Conservation (phyloP, 352 stramenopile species). For the Globisporangium spiculum region DNA sequence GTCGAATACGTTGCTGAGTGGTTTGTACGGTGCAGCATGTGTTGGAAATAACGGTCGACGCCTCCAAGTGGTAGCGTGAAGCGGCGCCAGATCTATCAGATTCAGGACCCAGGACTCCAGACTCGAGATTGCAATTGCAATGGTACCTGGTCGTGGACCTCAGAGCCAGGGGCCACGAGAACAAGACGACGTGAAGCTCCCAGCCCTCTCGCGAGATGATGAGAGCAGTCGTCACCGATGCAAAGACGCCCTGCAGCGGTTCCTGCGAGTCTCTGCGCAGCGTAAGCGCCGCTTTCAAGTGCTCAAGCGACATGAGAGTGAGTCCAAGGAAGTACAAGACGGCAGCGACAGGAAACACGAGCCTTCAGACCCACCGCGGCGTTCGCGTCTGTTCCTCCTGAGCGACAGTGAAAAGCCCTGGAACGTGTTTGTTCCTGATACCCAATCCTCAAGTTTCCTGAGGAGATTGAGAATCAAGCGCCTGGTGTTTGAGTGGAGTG, state of each 20-base stretch:
- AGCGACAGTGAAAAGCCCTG: constrained; percentile 33
- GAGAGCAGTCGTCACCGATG: neutral
- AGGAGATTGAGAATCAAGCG: constrained; percentile 20
- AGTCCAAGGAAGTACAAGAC: neutral
- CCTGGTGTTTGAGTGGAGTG: constrained; percentile 33
- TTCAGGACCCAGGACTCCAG: neutral
- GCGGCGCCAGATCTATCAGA: too few relatives aligned
- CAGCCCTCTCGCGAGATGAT: constrained; percentile 1
- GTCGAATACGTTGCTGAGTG: neutral
- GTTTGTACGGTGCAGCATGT: neutral
- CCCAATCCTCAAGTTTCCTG: neutral
- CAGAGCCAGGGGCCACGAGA: neutral
- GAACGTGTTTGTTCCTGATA: constrained; percentile 30
- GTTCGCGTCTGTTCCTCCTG: constrained; percentile 26
- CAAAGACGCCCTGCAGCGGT: neutral
- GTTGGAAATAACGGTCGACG: neutral
- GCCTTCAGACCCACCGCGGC: neutral
- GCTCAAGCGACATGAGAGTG: constrained; percentile 7
- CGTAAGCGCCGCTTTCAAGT: constrained; percentile 11
- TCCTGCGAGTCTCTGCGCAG: neutral
- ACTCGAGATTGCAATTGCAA: neutral
- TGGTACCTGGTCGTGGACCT: neutral
- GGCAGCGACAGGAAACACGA: neutral
- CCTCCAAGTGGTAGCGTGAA: neutral
- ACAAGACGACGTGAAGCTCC: neutral